phyloP scores from a whole-genome alignment of 108 stramenopile genomes.

The Nitzschia sp. region DNA sequence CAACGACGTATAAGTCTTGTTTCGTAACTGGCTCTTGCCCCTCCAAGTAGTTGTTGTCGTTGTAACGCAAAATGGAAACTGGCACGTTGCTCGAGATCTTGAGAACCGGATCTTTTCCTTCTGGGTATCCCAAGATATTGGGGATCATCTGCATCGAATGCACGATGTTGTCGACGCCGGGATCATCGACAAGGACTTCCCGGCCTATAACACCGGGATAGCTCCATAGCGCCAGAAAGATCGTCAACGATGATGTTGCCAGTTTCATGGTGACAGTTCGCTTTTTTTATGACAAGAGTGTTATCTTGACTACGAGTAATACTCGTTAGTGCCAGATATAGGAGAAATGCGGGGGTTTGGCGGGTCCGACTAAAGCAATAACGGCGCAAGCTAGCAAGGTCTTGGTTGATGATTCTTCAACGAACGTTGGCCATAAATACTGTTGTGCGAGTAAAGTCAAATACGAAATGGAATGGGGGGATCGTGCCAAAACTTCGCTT shows the following conservation, averaged over 20 bases:
- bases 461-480: no score
- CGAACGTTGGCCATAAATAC: no score
- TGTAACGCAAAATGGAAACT: slow-evolving; percentile 6
- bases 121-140: slow-evolving; percentile 12
- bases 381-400: no score
- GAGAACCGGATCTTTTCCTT: background rate
- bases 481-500: no score
- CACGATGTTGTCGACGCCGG: background rate
- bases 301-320: no score
- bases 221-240: background rate
- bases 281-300: no score
- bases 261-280: no score
- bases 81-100: background rate
- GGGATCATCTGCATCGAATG: background rate
- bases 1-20: background rate
- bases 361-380: no score
- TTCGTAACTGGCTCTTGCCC: background rate
- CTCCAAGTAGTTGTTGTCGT: background rate
- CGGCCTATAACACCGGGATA: background rate
- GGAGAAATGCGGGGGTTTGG: no score
- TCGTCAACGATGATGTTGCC: background rate
- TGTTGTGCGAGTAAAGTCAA: no score
- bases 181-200: slow-evolving; percentile 3
- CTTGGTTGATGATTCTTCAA: no score
- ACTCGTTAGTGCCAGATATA: no score